These are phyloP conservation scores for Yamadazyma oceani DNA, from an alignment of 1,139 yeast genomes.

Conservation along the genomic window DNA sequence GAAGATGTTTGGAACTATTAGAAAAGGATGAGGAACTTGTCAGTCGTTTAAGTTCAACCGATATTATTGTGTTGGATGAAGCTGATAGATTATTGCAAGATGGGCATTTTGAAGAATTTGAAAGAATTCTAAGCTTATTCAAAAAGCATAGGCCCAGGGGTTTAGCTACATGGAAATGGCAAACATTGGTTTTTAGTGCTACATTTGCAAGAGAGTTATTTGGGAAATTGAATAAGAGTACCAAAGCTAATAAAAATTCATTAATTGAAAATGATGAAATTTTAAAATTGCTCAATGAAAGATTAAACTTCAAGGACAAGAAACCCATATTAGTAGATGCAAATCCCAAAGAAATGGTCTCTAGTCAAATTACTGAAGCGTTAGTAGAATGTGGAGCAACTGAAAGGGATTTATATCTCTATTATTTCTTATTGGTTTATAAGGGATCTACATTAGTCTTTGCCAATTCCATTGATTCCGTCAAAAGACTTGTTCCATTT, in stretches of 20 bases:
- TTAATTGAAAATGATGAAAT: conserved; percentile 53
- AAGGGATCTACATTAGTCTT: conserved; percentile 91
- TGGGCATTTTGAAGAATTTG: conserved; percentile 94
- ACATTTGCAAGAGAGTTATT: conserved; percentile 86
- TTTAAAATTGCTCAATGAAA: conserved; percentile 53
- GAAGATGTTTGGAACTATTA: conserved; percentile 81
- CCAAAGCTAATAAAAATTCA: conserved; percentile 27
- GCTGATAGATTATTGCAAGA: conserved; percentile 96
- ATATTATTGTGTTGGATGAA: conserved; percentile 83
- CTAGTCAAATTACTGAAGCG: conserved; percentile 77
- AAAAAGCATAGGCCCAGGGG: conserved; percentile 34
- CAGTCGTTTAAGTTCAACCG: conserved; percentile 59
- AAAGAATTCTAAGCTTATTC: conserved; percentile 70
- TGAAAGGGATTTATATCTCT: conserved; percentile 87
- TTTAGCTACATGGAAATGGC: conserved; percentile 59
- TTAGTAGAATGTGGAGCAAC: conserved; percentile 87
- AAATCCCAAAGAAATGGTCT: conserved; percentile 81
- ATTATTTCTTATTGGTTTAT: conserved; percentile 82
- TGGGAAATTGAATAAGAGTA: conserved; percentile 56
- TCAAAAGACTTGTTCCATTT: conserved; percentile 78
- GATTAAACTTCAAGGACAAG: conserved; percentile 58
- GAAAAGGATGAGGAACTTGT: conserved; percentile 60
- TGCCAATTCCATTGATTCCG: conserved; percentile 92
- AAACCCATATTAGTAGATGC: conserved; percentile 73
- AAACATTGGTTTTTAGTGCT: conserved; percentile 90